Conservation (phyloP, 75 land plant genomes). For the Selaginella tamariscina region DNA sequence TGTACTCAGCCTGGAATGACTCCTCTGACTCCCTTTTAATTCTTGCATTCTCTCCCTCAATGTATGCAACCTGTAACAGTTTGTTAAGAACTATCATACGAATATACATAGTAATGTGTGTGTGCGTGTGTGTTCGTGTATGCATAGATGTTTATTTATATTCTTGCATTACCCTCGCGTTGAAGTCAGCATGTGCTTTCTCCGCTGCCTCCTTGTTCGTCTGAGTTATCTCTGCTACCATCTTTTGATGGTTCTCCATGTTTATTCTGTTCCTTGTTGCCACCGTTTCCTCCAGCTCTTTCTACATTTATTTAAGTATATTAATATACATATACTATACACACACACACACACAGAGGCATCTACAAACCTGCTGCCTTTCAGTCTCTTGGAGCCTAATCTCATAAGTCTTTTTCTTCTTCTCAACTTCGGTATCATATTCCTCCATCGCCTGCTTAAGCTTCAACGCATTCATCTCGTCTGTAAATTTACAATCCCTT, state of each 20-base stretch:
- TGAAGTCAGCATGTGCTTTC: conserved; percentile 14
- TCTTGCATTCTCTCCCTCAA: not conserved
- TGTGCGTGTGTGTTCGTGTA: too few species aligned
- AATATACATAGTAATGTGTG: too few species aligned
- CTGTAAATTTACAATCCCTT: conserved; percentile 11
- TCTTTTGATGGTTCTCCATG: not conserved
- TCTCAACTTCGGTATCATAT: conserved; percentile 8
- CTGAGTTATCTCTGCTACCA: not conserved
- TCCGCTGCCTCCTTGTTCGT: not conserved
- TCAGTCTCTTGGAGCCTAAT: not conserved
- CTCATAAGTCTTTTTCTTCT: conserved; percentile 10
- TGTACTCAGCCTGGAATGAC: not conserved
- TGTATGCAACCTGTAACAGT: too few species aligned
- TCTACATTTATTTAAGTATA: too few species aligned
- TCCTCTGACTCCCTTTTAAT: not conserved
- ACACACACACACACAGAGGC: too few species aligned
- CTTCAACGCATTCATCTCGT: conserved; percentile 13
- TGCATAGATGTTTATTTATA: too few species aligned
- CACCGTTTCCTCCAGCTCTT: not conserved
- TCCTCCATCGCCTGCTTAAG: conserved; percentile 9
- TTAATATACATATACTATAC: too few species aligned
- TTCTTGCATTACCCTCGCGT: not conserved
- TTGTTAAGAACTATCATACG: too few species aligned
- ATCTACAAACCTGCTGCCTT: conserved; percentile 9
- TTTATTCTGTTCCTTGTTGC: not conserved